Conservation (phyloP, 2,329 filamentous ascomycete genomes). For the Acarospora socialis region DNA sequence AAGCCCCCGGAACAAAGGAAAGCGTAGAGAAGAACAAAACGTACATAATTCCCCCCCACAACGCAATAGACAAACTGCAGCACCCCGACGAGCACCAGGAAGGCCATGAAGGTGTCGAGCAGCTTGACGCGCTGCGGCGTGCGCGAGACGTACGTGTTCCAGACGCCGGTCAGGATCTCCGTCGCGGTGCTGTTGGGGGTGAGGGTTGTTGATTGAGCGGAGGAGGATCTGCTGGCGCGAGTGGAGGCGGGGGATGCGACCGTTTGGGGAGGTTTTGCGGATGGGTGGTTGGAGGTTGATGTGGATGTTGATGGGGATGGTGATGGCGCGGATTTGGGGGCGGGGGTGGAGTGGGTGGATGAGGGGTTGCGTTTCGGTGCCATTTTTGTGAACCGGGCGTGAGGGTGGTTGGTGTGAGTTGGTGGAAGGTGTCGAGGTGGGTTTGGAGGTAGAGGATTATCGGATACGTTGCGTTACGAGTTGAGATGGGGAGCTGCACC, state of each 20-base stretch:
- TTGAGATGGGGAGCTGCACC: too few relatives aligned
- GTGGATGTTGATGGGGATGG: too few relatives aligned
- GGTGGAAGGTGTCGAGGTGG: slow-evolving; percentile 12
- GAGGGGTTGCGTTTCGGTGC: slow-evolving; percentile 6
- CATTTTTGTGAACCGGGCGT: background rate
- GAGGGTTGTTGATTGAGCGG: slow-evolving; percentile 20
- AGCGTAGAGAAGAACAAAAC: slow-evolving; percentile 31
- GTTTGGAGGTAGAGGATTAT: slow-evolving; percentile 18
- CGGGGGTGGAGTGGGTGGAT: slow-evolving; percentile 16
- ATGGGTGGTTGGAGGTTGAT: too few relatives aligned
- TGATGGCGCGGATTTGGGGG: slow-evolving; percentile 8
- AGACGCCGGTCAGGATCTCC: slow-evolving; percentile 55
- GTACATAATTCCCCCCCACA: slow-evolving; percentile 82
- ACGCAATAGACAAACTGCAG: slow-evolving; percentile 91
- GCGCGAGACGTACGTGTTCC: slow-evolving; percentile 61
- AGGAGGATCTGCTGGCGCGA: slow-evolving; percentile 10
- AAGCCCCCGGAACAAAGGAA: slow-evolving; percentile 3
- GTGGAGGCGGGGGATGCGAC: slow-evolving; percentile 21
- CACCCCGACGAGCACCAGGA: slow-evolving; percentile 71
- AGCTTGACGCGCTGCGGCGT: slow-evolving; percentile 88
- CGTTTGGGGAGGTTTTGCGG: too few relatives aligned
- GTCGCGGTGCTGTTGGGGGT: slow-evolving; percentile 25
- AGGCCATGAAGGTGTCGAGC: slow-evolving; percentile 79
- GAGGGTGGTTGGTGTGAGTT: slow-evolving; percentile 12
- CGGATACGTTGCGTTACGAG: too few relatives aligned